Evolutionary conservation across 1,284 basidiomycete genomes (phyloP), one percentile per base, ranked within the genome.

Genomic region (Ceratobasidium sp.): DNA sequence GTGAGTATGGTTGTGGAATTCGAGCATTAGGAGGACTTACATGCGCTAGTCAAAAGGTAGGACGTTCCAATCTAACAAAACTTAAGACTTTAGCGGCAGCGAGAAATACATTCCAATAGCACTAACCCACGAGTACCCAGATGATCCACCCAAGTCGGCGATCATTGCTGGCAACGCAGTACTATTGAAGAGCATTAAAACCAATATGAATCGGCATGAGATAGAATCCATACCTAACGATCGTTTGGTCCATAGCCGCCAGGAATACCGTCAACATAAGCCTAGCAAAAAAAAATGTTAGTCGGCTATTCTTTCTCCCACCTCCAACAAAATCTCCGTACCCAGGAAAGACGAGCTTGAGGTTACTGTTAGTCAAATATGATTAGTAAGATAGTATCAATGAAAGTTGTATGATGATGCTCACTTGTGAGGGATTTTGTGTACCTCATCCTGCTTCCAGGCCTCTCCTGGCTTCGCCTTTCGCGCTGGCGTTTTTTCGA

Each of bases 81-180:
- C n/a, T n/a, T n/a, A n/a, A 9, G 26, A 13, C 23, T 57, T 48
- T 48, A 66, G 26, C 40, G 2, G 20, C 28, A 57, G 23, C 38
- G 38, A 42, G 26, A 6, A 26, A 38, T 28, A 26, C 50, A 28
- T 42, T 15, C 2, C 23, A 42, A 40, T 13, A 17, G 12, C 20
- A 56, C 73, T 40, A 26, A 66, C 73, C 82, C 82, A 83, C 64
- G 79, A 78, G 59, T 81, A 81, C 7, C 80, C 80, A 20, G 74
- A 78, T 54, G 78, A 75, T 50, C 70, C 77, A 88, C 7, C 92
- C 93, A 95, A 87, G 48, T 92, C 84, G 15, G 83, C 85, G 9
- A 94, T 92, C 67, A 95, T 94, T 1, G 92, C 94, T 1, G 93
- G 93, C 54, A 95, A 84, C n/a, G 93, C 93, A 15, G 93, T 95